A percentile compares a stretch with the other conserved stretches of the same genome.
These are phyloP conservation scores for Blastobotrys persicus DNA, from an alignment of 1,139 yeast genomes.

Conservation along the genomic window DNA sequence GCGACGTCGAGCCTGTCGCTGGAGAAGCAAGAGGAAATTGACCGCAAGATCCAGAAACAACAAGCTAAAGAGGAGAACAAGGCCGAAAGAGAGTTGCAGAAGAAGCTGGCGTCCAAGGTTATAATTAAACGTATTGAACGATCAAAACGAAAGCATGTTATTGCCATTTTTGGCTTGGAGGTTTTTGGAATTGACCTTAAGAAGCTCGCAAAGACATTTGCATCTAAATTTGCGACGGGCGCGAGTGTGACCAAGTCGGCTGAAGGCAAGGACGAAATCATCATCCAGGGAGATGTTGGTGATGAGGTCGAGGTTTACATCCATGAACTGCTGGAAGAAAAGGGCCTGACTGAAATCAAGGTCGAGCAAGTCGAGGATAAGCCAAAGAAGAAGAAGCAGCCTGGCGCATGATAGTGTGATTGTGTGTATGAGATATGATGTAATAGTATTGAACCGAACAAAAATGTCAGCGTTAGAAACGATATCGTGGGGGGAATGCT, in stretches of 20 bases:
- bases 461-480: too few species aligned
- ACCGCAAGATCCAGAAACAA: conserved; percentile 76
- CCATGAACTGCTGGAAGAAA: conserved; percentile 67
- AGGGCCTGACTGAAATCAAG: conserved; percentile 79
- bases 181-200: conserved; percentile 84
- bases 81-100: conserved; percentile 79
- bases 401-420: conserved; percentile 8
- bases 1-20: conserved; percentile 56
- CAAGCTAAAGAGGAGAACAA: conserved; percentile 89
- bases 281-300: conserved; percentile 93
- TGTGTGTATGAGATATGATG: background rate
- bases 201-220: conserved; percentile 86
- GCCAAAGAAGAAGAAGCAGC: conserved; percentile 60
- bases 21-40: conserved; percentile 80
- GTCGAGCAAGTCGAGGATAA: conserved; percentile 84
- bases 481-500: too few species aligned
- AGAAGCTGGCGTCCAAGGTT: conserved; percentile 76
- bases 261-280: conserved; percentile 87
- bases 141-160: conserved; percentile 83
- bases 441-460: background rate
- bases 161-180: conserved; percentile 84
- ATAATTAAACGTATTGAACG: conserved; percentile 84
- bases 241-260: conserved; percentile 91
- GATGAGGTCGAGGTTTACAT: conserved; percentile 85
- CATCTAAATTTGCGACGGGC: conserved; percentile 95